Evolutionary conservation across 768 basidiomycete species (phyloP), one percentile per base, ranked within the genome.

Genomic region (Tephrocybe sp.): DNA sequence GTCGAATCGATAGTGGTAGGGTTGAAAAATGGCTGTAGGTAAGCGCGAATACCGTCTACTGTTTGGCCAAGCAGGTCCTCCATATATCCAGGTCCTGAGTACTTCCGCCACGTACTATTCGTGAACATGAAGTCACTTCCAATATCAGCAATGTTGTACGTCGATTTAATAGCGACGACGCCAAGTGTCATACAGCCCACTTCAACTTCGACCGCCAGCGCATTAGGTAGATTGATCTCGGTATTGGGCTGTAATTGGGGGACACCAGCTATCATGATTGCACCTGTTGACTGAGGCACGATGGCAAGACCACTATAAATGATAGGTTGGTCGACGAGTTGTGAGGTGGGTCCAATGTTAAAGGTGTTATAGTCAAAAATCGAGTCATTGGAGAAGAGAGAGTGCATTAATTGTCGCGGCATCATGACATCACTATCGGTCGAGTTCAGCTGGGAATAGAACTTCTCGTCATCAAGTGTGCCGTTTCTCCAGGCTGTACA

Each of bases 381-480:
- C 9, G 35, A 35, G 3, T 42, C 31, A 9, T 12, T 20, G 0
- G 7, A 12, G 13, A 45, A 19, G 35, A 52, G 19, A 8, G 49
- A 47, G 16, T 53, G 33, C 0, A 26, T 31, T 10, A 62, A 52
- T 22, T 58, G 57, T 22, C 55, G 57, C 0, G 57, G 55, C 55
- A 62, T 59, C 22, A 65, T 58, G 35, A 58, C 51, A 31, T 57
- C 63, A 22, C 58, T 59, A 35, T 65, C 63, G 4, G 63, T 61
- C 4, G 55, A 49, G 31, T 65, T 65, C 11, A 62, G 31, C 7
- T 30, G 47, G 13, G 12, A 9, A 46, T 60, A 62, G 23, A 59
- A 26, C 11, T 45, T 50, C 13, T 30, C 26, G n/a, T 65, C 61
- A 23, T 50, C 58, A 26, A 56, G 61, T 5, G 63, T 65, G 1